Conservation (phyloP, 192 early-diverging fungal species). For the Gonapodya prolifera region DNA sequence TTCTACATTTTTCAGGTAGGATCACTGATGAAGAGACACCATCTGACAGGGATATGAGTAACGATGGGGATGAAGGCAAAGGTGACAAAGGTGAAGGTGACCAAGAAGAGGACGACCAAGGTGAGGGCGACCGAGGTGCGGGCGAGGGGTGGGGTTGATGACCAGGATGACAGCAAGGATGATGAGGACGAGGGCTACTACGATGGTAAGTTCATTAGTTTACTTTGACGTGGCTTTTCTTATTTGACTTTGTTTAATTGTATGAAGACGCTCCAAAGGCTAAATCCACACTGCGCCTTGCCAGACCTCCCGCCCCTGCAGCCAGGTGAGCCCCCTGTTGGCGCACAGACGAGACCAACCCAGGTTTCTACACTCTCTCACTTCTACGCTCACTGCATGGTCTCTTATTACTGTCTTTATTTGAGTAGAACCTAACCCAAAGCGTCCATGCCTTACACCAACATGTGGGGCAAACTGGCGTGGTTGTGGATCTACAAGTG, state of each 20-base stretch:
- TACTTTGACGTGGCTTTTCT: neutral
- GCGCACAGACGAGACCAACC: neutral
- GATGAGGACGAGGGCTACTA: neutral
- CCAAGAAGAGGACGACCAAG: neutral
- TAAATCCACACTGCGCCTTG: neutral
- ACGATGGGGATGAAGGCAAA: neutral
- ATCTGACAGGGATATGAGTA: neutral
- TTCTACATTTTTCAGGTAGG: neutral
- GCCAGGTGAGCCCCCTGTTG: neutral
- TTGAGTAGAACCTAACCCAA: neutral
- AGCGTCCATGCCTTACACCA: neutral
- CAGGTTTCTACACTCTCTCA: neutral
- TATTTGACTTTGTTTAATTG: neutral
- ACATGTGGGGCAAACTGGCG: neutral
- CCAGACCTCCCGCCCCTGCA: neutral
- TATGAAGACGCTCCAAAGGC: neutral
- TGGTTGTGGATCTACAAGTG: neutral
- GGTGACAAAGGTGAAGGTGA: neutral
- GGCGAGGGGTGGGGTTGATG: too few species aligned
- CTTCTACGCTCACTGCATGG: neutral
- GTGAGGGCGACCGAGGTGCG: neutral
- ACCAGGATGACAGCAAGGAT: too few species aligned
- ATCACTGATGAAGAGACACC: neutral
- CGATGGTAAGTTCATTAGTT: neutral
- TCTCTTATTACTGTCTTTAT: neutral